These are phyloP conservation scores for Amylostereum areolatum DNA, from an alignment of 1,284 basidiomycete species.

Conservation along the genomic window DNA sequence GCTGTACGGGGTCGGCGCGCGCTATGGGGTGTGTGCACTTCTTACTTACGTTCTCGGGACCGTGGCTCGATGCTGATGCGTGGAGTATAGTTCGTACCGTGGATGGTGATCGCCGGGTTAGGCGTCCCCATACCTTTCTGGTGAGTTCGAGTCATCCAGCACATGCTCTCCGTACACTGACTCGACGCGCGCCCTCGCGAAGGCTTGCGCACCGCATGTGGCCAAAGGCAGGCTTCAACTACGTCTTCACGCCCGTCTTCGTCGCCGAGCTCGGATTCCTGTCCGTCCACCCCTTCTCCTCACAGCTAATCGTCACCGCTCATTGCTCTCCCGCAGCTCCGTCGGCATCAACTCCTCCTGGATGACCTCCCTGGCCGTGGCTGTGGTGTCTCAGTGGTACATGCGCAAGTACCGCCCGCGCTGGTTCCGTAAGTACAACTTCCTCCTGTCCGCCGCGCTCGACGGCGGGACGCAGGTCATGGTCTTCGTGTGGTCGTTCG, in stretches of 20 bases:
- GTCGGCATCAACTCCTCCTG: conserved; percentile 19
- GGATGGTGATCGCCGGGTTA: conserved; percentile 31
- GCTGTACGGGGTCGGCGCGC: conserved; percentile 31
- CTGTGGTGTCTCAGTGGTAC: conserved; percentile 25
- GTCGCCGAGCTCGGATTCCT: conserved; percentile 17
- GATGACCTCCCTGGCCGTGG: conserved; percentile 20
- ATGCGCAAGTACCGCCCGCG: conserved; percentile 24
- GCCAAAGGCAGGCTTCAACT: conserved; percentile 28
- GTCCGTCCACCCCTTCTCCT: too few species aligned
- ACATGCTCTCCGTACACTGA: too few species aligned
- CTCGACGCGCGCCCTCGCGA: too few species aligned
- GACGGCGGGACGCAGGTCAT: conserved; percentile 36
- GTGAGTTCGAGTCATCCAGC: too few species aligned
- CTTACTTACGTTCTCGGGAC: too few species aligned
- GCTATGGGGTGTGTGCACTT: too few species aligned
- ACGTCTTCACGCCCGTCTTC: conserved; percentile 29
- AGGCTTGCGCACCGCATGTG: conserved; percentile 29
- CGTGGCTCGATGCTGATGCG: too few species aligned
- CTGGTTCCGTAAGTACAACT: conserved; percentile 32
- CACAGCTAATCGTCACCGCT: too few species aligned
- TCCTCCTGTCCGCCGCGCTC: conserved; percentile 31
- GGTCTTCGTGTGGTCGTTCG: conserved; percentile 35
- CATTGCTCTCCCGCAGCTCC: too few species aligned
- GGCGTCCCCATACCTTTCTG: conserved; percentile 33
- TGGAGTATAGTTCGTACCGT: conserved; percentile 30